A percentile compares a stretch with the other conserved stretches of the same genome.
Conservation (phyloP, 176 grass and related monocot genomes). For the Phyllostachys edulis region DNA sequence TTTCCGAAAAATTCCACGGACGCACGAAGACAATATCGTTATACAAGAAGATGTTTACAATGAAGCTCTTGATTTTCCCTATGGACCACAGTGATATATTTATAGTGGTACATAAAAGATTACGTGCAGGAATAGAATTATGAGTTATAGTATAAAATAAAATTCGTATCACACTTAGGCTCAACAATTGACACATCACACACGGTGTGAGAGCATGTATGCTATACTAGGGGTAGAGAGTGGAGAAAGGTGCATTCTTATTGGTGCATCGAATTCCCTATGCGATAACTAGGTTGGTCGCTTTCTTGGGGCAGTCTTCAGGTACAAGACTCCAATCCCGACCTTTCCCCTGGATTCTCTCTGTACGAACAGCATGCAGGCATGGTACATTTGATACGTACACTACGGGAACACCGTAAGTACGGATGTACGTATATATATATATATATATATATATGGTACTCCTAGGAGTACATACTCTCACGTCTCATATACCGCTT, state of each 20-base stretch:
- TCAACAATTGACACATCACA: neutral
- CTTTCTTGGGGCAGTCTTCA: conserved; percentile 92
- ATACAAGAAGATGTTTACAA: too few relatives aligned
- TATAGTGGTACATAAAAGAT: too few relatives aligned
- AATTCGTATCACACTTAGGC: too few relatives aligned
- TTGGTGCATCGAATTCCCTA: conserved; percentile 91
- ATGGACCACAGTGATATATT: too few relatives aligned
- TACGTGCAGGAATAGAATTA: too few relatives aligned
- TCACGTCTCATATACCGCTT: too few relatives aligned
- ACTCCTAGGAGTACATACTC: too few relatives aligned
- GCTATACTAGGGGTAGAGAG: neutral
- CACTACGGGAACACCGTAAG: neutral
- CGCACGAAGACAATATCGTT: too few relatives aligned
- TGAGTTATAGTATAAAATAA: too few relatives aligned
- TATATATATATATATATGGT: too few relatives aligned
- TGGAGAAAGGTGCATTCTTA: conserved; percentile 15
- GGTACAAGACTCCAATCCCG: conserved; percentile 90
- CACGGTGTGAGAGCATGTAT: neutral
- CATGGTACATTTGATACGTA: neutral
- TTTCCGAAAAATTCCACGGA: too few relatives aligned
- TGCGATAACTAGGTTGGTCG: conserved; percentile 94
- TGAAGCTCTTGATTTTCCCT: too few relatives aligned
- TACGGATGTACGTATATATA: neutral
- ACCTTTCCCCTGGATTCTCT: conserved; percentile 62
- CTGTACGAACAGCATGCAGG: conserved; percentile 17